phyloP scores from a whole-genome alignment of 2,329 filamentous ascomycete genomes.

The Juglanconis juglandina region DNA sequence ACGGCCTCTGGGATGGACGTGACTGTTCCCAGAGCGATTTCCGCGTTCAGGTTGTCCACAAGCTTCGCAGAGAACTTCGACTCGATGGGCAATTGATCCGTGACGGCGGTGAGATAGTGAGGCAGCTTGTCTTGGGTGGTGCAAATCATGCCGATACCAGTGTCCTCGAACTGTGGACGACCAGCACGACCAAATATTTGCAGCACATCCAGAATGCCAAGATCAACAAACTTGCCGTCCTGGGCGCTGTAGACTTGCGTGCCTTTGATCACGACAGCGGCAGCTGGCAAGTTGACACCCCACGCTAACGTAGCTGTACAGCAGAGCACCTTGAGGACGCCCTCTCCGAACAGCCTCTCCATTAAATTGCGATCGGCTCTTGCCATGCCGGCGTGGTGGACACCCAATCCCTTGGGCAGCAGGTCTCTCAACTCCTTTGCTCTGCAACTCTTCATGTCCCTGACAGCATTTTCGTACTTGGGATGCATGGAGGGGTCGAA shows the following conservation, averaged over 20 bases:
- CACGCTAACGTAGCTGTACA: constrained; percentile 97
- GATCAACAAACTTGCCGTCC: constrained; percentile 92
- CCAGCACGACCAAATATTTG: constrained; percentile 98
- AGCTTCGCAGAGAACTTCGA: constrained; percentile 92
- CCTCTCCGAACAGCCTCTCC: constrained; percentile 85
- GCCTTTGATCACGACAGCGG: constrained; percentile 95
- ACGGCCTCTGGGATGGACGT: constrained; percentile 92
- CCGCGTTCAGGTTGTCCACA: constrained; percentile 94
- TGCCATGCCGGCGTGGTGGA: constrained; percentile 96
- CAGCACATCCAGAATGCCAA: constrained; percentile 92
- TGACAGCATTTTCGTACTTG: constrained; percentile 72
- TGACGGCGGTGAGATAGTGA: constrained; percentile 90
- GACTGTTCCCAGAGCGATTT: constrained; percentile 89
- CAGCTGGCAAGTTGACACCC: constrained; percentile 97
- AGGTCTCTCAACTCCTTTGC: constrained; percentile 86
- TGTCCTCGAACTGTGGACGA: constrained; percentile 95
- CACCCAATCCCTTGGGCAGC: constrained; percentile 84
- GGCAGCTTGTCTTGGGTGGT: constrained; percentile 90
- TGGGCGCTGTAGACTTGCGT: constrained; percentile 96
- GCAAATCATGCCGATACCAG: constrained; percentile 96
- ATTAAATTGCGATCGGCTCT: constrained; percentile 93
- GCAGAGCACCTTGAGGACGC: constrained; percentile 93
- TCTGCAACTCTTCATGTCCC: constrained; percentile 81
- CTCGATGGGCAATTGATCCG: constrained; percentile 93
- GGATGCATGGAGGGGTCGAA: constrained; percentile 80